A percentile compares a stretch with the other conserved stretches of the same genome.
These are phyloP conservation scores for Fusarium floridanum DNA, from an alignment of 2,329 filamentous ascomycete genomes.

Conservation along the genomic window DNA sequence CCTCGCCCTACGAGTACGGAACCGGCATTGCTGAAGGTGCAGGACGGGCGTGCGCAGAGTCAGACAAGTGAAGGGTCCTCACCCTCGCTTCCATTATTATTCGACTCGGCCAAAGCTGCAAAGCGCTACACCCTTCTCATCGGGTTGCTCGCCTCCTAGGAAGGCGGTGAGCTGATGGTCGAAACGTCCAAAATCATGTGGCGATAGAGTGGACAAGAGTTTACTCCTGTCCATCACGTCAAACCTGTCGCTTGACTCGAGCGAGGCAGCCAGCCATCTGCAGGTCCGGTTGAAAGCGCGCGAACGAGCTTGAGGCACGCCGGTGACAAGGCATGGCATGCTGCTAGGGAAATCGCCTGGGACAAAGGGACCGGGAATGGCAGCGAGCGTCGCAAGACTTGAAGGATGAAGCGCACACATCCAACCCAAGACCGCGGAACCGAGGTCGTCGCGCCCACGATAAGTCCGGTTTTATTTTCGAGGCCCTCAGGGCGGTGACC, in stretches of 20 bases:
- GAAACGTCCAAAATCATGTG: slow-evolving; percentile 23
- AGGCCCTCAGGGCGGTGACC: slow-evolving; percentile 48
- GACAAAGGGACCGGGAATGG: slow-evolving; percentile 21
- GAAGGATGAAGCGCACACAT: slow-evolving; percentile 18
- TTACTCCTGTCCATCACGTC: slow-evolving; percentile 8
- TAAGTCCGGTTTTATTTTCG: slow-evolving; percentile 48
- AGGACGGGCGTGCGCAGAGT: slow-evolving; percentile 27
- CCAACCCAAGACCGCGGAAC: slow-evolving; percentile 32
- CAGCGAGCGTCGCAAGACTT: slow-evolving; percentile 13
- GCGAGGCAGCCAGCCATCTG: slow-evolving; percentile 4
- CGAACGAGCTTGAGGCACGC: slow-evolving; percentile 8
- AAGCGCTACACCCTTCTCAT: slow-evolving; percentile 24
- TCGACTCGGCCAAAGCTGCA: slow-evolving; percentile 19
- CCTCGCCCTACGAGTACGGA: slow-evolving; percentile 30
- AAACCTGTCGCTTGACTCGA: slow-evolving; percentile 10
- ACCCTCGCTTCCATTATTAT: slow-evolving; percentile 30
- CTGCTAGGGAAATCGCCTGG: background rate
- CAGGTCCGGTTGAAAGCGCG: slow-evolving; percentile 15
- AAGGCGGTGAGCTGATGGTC: slow-evolving; percentile 35
- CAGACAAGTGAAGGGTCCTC: slow-evolving; percentile 33
- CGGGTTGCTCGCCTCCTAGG: slow-evolving; percentile 9
- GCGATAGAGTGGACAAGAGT: slow-evolving; percentile 17
- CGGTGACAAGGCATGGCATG: background rate
- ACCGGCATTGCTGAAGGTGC: slow-evolving; percentile 11
- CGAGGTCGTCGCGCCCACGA: slow-evolving; percentile 34